Evolutionary conservation across 805 yeast genomes (phyloP).

Genomic region (Pachysolen tannophilus): DNA sequence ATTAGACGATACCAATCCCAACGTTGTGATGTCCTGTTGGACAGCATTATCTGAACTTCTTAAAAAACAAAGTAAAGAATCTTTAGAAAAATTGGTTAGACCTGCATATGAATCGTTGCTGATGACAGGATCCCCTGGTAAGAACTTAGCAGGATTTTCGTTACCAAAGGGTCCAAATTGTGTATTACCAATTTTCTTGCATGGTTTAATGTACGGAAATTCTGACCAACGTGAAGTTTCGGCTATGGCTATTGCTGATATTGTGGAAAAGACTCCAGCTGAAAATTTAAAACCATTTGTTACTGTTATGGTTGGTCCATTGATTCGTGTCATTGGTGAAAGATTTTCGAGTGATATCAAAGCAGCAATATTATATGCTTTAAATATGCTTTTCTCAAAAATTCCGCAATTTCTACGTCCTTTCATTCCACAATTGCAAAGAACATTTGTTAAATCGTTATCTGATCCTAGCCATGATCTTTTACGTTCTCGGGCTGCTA

Average conservation of each 20-base stretch:
- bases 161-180: conserved; percentile 81
- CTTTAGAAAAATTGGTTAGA: conserved; percentile 65
- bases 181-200: conserved; percentile 83
- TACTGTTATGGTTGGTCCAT: conserved; percentile 92
- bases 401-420: conserved; percentile 91
- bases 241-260: conserved; percentile 83
- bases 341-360: conserved; percentile 86
- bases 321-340: conserved; percentile 97
- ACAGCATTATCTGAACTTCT: conserved; percentile 60
- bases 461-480: conserved; percentile 69
- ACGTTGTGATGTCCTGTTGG: conserved; percentile 58
- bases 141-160: conserved; percentile 66
- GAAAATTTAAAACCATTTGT: conserved; percentile 77
- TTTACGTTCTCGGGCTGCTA: conserved; percentile 78
- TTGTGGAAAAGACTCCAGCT: conserved; percentile 83
- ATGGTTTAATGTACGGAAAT: conserved; percentile 92
- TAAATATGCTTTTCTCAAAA: conserved; percentile 68
- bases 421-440: conserved; percentile 92
- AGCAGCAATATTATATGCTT: conserved; percentile 84
- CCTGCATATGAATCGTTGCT: conserved; percentile 74
- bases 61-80: conserved; percentile 65
- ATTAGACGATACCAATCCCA: conserved; percentile 60
- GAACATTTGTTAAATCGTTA: conserved; percentile 90
- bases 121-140: conserved; percentile 52
- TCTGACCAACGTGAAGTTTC: conserved; percentile 76